These are phyloP conservation scores for Hypericum androsaemum DNA, from an alignment of 345 rosid species.

Conservation along the genomic window DNA sequence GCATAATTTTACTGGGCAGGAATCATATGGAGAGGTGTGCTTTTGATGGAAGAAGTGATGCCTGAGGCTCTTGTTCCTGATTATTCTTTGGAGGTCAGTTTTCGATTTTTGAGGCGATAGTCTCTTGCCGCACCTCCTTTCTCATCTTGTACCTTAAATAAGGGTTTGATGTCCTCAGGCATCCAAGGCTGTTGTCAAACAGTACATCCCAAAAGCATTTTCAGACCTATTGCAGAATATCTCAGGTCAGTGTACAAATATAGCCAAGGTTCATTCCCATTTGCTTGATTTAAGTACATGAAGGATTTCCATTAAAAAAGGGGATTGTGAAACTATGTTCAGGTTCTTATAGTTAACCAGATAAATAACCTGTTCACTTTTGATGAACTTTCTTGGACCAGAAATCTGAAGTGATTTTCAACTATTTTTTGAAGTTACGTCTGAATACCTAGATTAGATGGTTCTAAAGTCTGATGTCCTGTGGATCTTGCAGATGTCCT, in stretches of 20 bases:
- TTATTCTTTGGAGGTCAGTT: constrained; percentile 58
- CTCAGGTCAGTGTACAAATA: constrained; percentile 42
- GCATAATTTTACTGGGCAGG: constrained; percentile 26
- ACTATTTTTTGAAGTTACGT: too few species aligned
- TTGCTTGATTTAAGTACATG: neutral
- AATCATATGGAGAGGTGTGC: constrained; percentile 78
- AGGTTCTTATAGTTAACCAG: too few species aligned
- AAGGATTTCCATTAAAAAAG: too few species aligned
- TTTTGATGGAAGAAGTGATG: constrained; percentile 72
- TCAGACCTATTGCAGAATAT: constrained; percentile 67
- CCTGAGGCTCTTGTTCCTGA: constrained; percentile 70
- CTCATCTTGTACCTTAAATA: constrained; percentile 2
- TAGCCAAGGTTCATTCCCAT: neutral
- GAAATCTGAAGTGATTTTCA: too few species aligned
- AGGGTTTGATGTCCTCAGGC: constrained; percentile 57
- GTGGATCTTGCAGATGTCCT: constrained; percentile 52
- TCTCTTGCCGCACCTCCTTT: constrained; percentile 2
- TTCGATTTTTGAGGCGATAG: constrained; percentile 10
- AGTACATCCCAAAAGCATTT: constrained; percentile 52
- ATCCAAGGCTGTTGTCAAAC: constrained; percentile 55
- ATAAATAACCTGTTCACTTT: too few species aligned
- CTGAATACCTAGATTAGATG: neutral
- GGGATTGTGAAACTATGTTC: too few species aligned
- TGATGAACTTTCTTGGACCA: too few species aligned
- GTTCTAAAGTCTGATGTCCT: neutral